Evolutionary conservation across 2,329 filamentous ascomycete genomes (phyloP).

Genomic region (Madurella mycetomatis): DNA sequence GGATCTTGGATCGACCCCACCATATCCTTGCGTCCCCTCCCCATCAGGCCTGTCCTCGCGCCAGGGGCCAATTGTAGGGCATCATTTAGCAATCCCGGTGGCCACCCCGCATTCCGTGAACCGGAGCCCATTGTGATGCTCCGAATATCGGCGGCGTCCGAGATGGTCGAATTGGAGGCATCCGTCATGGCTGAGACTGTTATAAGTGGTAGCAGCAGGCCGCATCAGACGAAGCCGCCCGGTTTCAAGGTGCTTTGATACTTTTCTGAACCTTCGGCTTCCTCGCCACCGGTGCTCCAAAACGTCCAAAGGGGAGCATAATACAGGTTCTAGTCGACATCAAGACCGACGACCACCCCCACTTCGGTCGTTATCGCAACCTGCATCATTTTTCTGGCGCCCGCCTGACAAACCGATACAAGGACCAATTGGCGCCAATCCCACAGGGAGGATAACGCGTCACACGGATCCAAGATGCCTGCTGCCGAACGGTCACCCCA

Average conservation of each 20-base stretch:
- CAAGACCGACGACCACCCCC: no score
- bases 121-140: slow-evolving; percentile 28
- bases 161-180: slow-evolving; percentile 12
- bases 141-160: slow-evolving; percentile 32
- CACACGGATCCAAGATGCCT: slow-evolving; percentile 60
- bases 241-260: neutral
- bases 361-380: no score
- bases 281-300: slow-evolving; percentile 6
- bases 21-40: neutral
- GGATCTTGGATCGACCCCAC: slow-evolving; percentile 7
- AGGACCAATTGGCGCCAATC: neutral
- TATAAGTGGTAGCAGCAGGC: slow-evolving; percentile 10
- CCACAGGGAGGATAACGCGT: slow-evolving; percentile 2
- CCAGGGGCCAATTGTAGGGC: slow-evolving; percentile 27
- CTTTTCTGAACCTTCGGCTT: neutral
- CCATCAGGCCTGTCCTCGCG: neutral
- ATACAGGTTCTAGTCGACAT: no score
- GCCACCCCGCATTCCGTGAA: slow-evolving; percentile 36
- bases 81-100: slow-evolving; percentile 31
- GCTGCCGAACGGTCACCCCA: slow-evolving; percentile 65
- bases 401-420: neutral
- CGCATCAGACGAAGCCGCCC: neutral
- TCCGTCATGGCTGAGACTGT: neutral
- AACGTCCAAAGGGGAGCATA: neutral
- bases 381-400: no score